These are phyloP conservation scores for Penicillium sp. DNA, from an alignment of 2,329 filamentous ascomycete species.

Conservation along the genomic window DNA sequence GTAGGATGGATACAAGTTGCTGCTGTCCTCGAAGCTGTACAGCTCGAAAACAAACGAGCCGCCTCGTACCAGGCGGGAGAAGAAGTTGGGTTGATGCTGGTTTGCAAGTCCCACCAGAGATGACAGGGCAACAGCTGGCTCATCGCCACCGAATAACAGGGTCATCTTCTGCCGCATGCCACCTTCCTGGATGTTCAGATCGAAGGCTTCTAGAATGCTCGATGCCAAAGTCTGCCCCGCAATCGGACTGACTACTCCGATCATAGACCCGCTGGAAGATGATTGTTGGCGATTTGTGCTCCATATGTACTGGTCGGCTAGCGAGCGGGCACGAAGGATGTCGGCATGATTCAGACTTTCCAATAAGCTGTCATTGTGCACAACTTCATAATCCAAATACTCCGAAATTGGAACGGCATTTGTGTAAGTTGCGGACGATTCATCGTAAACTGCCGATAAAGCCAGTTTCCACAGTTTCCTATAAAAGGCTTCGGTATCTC, in stretches of 20 bases:
- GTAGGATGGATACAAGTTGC: constrained; percentile 31
- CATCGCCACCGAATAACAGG: constrained; percentile 49
- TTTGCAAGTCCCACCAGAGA: constrained; percentile 43
- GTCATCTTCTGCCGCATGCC: constrained; percentile 44
- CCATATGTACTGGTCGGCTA: constrained; percentile 51
- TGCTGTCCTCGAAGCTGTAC: constrained; percentile 40
- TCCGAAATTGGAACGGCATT: constrained; percentile 56
- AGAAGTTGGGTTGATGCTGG: constrained; percentile 42
- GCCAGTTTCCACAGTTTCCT: constrained; percentile 41
- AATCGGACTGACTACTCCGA: constrained; percentile 37
- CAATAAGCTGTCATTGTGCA: constrained; percentile 49
- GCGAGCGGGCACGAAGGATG: constrained; percentile 37
- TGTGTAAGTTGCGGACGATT: constrained; percentile 44
- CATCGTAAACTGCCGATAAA: constrained; percentile 42
- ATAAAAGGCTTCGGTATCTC: constrained; percentile 46
- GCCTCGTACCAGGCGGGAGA: constrained; percentile 48
- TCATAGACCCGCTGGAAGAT: constrained; percentile 18
- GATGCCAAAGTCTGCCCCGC: constrained; percentile 44
- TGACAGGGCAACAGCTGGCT: constrained; percentile 52
- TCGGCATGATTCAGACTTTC: constrained; percentile 30
- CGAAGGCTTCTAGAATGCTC: constrained; percentile 38
- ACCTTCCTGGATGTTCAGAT: constrained; percentile 35
- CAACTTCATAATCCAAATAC: constrained; percentile 53
- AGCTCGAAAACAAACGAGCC: constrained; percentile 53
- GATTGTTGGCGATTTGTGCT: constrained; percentile 47